A percentile compares a stretch with the other conserved stretches of the same genome.
These are phyloP conservation scores for Candida smagusa DNA, from an alignment of 1,139 yeast species.

Conservation along the genomic window DNA sequence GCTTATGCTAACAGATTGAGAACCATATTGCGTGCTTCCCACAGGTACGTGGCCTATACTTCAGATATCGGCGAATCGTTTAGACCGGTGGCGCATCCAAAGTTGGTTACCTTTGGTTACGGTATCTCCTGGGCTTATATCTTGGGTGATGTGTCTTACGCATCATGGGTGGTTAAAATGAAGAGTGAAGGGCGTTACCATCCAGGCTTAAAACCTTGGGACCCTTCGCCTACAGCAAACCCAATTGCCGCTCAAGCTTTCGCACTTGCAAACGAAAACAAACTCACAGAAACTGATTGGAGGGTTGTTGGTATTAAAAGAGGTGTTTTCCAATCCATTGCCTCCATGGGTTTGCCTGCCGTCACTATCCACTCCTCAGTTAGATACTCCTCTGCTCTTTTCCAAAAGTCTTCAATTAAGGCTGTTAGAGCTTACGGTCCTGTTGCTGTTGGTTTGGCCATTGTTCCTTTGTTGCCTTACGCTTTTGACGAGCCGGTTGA, in stretches of 20 bases:
- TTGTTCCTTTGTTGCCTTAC: slow-evolving; percentile 77
- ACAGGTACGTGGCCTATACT: slow-evolving; percentile 81
- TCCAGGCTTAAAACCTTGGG: slow-evolving; percentile 71
- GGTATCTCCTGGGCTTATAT: slow-evolving; percentile 77
- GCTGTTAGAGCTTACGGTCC: slow-evolving; percentile 65
- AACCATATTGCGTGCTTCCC: slow-evolving; percentile 71
- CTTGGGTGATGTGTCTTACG: slow-evolving; percentile 74
- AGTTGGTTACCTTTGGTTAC: slow-evolving; percentile 61
- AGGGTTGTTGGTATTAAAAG: slow-evolving; percentile 61
- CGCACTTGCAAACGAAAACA: slow-evolving; percentile 20
- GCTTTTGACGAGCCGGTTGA: slow-evolving; percentile 84
- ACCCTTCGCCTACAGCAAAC: slow-evolving; percentile 44
- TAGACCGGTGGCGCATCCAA: slow-evolving; percentile 78
- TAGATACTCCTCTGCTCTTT: slow-evolving; percentile 59
- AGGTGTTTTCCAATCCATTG: slow-evolving; percentile 75
- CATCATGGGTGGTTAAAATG: slow-evolving; percentile 72
- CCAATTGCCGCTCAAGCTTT: slow-evolving; percentile 36
- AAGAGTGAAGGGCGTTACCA: slow-evolving; percentile 63
- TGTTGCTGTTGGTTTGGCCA: slow-evolving; percentile 69
- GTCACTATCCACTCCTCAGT: slow-evolving; percentile 81
- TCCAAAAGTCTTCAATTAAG: slow-evolving; percentile 42
- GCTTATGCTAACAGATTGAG: slow-evolving; percentile 77
- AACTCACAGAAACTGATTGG: slow-evolving; percentile 57
- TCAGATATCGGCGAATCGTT: slow-evolving; percentile 90
- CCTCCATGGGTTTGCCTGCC: slow-evolving; percentile 86